These are phyloP conservation scores for Rhododendron griersonianum DNA, from an alignment of 148 eudicot species.

Conservation along the genomic window DNA sequence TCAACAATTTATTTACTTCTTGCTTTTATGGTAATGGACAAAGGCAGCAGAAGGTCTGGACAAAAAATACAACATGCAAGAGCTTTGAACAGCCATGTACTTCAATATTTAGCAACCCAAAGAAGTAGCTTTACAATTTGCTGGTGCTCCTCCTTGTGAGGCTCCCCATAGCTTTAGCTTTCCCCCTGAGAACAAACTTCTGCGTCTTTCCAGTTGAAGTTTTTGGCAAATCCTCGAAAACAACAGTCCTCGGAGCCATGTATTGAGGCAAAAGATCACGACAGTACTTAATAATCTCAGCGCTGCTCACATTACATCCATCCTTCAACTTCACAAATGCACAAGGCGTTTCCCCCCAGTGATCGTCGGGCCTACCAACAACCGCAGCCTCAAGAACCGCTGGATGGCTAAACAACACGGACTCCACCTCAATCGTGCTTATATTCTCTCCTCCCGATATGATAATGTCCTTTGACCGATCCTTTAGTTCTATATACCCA, in stretches of 20 bases:
- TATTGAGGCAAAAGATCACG: conserved; percentile 50
- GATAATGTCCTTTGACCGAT: conserved; percentile 64
- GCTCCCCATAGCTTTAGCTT: conserved; percentile 63
- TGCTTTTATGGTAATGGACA: background rate
- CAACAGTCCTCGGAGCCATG: conserved; percentile 63
- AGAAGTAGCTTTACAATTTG: conserved; percentile 23
- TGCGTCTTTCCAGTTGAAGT: conserved; percentile 78
- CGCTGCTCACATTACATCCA: conserved; percentile 23
- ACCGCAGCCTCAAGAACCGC: conserved; percentile 58
- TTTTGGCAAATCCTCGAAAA: conserved; percentile 63
- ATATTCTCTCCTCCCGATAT: conserved; percentile 79
- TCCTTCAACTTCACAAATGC: conserved; percentile 63
- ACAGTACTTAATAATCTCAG: conserved; percentile 54
- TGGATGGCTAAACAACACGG: conserved; percentile 56
- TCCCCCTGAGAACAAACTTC: conserved; percentile 55
- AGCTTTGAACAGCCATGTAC: background rate
- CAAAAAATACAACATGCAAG: background rate
- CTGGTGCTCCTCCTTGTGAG: conserved; percentile 32
- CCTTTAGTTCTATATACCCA: conserved; percentile 60
- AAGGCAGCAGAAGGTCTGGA: background rate
- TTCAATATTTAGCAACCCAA: background rate
- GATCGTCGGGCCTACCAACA: conserved; percentile 63
- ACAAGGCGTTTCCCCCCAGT: conserved; percentile 79
- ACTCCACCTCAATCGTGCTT: conserved; percentile 67
- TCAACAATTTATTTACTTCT: background rate